Conservation (phyloP, 2,329 filamentous ascomycete genomes). For the Claviceps pazoutovae region DNA sequence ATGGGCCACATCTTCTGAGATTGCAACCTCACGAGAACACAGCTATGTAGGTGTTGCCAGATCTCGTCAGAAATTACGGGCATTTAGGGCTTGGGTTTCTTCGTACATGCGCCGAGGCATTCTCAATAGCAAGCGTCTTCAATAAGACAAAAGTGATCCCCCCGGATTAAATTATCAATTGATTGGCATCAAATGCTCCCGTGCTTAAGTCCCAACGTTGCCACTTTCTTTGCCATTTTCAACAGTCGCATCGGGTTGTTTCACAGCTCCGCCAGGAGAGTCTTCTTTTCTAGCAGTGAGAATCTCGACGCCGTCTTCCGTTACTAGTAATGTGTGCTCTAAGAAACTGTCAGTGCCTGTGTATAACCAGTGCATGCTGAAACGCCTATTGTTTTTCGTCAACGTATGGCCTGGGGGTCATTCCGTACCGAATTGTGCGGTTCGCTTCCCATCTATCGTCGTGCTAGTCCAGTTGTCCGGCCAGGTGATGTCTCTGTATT, state of each 20-base stretch:
- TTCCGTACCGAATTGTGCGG: conserved; percentile 75
- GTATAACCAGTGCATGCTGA: not conserved
- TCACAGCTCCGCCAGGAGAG: conserved; percentile 61
- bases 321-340: conserved; percentile 76
- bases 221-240: conserved; percentile 5
- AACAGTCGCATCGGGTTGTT: conserved; percentile 31
- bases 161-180: not conserved
- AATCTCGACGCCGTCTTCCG: conserved; percentile 68
- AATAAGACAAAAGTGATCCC: not conserved
- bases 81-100: not conserved
- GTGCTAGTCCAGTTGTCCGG: conserved; percentile 98
- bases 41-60: not conserved
- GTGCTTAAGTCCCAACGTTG: not conserved
- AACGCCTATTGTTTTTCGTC: not conserved
- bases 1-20: no score
- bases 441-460: conserved; percentile 76
- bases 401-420: not conserved
- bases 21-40: not conserved
- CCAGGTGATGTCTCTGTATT: conserved; percentile 88
- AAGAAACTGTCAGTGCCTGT: not conserved
- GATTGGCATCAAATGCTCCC: not conserved
- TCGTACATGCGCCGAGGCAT: not conserved
- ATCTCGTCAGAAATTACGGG: not conserved
- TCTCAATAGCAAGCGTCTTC: not conserved
- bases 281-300: conserved; percentile 58